A percentile compares a stretch with the other conserved stretches of the same genome.
Evolutionary conservation across 768 basidiomycete genomes (phyloP).

Genomic region (Rhodotorula diobovata): DNA sequence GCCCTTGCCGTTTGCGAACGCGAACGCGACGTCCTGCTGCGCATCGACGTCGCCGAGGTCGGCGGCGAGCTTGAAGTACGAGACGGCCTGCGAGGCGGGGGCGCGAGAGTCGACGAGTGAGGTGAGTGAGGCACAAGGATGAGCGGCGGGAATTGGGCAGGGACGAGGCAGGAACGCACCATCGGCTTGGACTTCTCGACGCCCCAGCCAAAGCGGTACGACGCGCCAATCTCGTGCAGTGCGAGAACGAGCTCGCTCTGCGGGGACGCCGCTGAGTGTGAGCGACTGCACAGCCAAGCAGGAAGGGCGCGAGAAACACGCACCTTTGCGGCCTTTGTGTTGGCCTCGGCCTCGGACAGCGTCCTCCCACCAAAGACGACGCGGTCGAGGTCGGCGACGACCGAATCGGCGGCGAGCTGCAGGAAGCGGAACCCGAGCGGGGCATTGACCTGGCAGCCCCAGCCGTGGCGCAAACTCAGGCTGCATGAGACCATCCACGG

Average conservation of each 20-base stretch:
- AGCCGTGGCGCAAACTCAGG: conserved; percentile 74
- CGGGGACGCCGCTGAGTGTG: background rate
- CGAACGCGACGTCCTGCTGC: conserved; percentile 78
- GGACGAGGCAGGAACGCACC: conserved; percentile 47
- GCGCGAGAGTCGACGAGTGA: background rate
- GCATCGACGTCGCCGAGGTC: conserved; percentile 80
- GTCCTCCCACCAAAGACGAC: conserved; percentile 53
- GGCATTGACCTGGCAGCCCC: conserved; percentile 67
- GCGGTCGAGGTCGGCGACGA: conserved; percentile 69
- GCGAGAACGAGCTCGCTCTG: conserved; percentile 79
- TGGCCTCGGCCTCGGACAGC: conserved; percentile 45
- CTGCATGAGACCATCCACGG: background rate
- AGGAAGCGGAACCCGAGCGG: conserved; percentile 76
- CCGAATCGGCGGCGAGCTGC: conserved; percentile 71
- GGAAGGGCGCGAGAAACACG: background rate
- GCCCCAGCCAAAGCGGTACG: conserved; percentile 90
- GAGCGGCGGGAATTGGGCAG: conserved; percentile 53
- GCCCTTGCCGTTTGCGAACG: conserved; percentile 77
- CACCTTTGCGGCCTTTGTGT: conserved; percentile 58
- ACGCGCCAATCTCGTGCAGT: conserved; percentile 86
- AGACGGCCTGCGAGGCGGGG: conserved; percentile 28
- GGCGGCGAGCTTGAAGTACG: conserved; percentile 76
- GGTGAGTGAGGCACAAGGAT: too few species aligned
- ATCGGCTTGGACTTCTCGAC: conserved; percentile 80
- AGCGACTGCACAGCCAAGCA: background rate